These are phyloP conservation scores for Pyrenophora graminea DNA, from an alignment of 2,329 filamentous ascomycete genomes.

Conservation along the genomic window DNA sequence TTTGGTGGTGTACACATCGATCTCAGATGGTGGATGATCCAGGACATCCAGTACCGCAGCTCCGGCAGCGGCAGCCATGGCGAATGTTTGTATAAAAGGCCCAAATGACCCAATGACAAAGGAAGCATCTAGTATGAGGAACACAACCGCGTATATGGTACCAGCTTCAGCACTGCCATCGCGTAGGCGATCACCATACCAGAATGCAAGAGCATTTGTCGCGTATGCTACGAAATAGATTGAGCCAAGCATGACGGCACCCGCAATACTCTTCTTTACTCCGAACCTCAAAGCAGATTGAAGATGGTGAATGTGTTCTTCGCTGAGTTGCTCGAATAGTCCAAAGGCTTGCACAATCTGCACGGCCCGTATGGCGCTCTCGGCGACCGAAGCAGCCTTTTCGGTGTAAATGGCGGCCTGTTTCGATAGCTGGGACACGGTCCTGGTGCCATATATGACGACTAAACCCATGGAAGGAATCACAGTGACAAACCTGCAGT, in stretches of 20 bases:
- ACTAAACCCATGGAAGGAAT: constrained; percentile 55
- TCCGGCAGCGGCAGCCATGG: constrained; percentile 58
- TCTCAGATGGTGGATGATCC: constrained; percentile 46
- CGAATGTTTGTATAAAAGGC: constrained; percentile 63
- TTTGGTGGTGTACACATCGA: constrained; percentile 46
- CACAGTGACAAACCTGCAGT: constrained; percentile 47
- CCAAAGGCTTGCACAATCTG: constrained; percentile 56
- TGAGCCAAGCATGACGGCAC: constrained; percentile 49
- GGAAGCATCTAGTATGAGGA: constrained; percentile 66
- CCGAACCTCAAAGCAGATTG: constrained; percentile 43
- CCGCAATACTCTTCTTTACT: constrained; percentile 48
- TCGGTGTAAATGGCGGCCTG: constrained; percentile 46
- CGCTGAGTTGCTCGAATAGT: constrained; percentile 47
- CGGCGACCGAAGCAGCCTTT: constrained; percentile 51
- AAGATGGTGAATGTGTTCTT: constrained; percentile 45
- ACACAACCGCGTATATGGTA: constrained; percentile 66
- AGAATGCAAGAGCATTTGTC: constrained; percentile 54
- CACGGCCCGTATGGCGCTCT: constrained; percentile 52
- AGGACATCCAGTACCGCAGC: constrained; percentile 52
- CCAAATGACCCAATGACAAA: constrained; percentile 67
- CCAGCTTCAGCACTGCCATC: constrained; percentile 48
- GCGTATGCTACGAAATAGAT: constrained; percentile 54
- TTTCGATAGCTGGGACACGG: constrained; percentile 48
- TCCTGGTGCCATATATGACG: constrained; percentile 49
- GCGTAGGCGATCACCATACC: constrained; percentile 45